Percentiles rank a stretch among this genome's conserved stretches.
Evolutionary conservation across 164 flowering plant species (phyloP).

Genomic region (Euptelea pleiosperma): DNA sequence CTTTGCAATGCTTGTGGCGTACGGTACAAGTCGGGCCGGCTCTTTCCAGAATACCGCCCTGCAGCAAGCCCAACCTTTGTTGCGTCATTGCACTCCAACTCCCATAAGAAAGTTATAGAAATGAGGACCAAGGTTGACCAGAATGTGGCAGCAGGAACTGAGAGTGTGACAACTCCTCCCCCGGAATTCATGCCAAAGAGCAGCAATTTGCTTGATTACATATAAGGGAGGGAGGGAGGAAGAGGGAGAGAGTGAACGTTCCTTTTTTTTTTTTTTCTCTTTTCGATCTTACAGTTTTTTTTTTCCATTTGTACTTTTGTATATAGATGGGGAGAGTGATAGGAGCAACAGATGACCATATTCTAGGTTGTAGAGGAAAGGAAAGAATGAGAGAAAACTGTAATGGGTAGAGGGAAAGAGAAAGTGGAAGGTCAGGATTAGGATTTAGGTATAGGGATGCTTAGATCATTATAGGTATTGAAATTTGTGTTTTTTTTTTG

Average conservation of each 20-base stretch:
- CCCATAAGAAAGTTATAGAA: constrained; percentile 88
- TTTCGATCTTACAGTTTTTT: constrained; percentile 23
- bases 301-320: constrained; percentile 50
- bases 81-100: constrained; percentile 76
- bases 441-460: constrained; percentile 12
- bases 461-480: constrained; percentile 22
- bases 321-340: constrained; percentile 32
- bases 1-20: constrained; percentile 98
- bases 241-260: neutral
- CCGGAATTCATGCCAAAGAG: constrained; percentile 33
- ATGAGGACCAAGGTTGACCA: constrained; percentile 53
- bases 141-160: neutral
- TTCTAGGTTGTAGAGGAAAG: constrained; percentile 24
- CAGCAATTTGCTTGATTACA: constrained; percentile 25
- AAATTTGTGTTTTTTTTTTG: constrained; percentile 21
- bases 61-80: constrained; percentile 93
- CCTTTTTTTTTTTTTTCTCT: neutral
- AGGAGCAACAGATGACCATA: constrained; percentile 36
- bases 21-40: constrained; percentile 84
- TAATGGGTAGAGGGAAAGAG: constrained; percentile 9
- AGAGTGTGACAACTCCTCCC: neutral
- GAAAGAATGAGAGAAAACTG: constrained; percentile 16
- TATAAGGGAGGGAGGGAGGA: constrained; percentile 22
- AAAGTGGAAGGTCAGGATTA: constrained; percentile 4
- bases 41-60: constrained; percentile 94